phyloP scores from a whole-genome alignment of 257 asterid species.

The Nicotiana attenuata region DNA sequence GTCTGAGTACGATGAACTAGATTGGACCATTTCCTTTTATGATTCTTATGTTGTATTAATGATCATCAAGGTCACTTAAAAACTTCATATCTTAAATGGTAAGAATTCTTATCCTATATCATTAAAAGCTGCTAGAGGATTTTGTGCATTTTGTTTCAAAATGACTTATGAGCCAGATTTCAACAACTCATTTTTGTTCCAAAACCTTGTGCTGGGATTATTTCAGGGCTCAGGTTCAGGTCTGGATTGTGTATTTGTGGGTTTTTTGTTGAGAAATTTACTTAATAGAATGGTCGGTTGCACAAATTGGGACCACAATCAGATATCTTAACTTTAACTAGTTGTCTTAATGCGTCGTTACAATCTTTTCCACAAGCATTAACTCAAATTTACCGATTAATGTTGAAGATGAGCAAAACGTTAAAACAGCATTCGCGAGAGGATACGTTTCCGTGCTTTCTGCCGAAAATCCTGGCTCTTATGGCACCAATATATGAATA shows the following conservation, averaged over 20 bases:
- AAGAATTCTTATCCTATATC: neutral
- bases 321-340: neutral
- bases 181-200: neutral
- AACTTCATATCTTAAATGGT: neutral
- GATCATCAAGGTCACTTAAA: neutral
- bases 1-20: neutral
- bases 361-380: neutral
- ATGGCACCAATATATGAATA: neutral
- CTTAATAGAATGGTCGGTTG: neutral
- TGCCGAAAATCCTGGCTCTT: neutral
- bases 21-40: neutral
- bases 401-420: neutral
- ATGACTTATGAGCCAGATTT: neutral
- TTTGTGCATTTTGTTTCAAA: neutral
- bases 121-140: constrained; percentile 5
- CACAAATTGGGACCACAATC: neutral
- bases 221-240: neutral
- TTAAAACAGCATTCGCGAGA: neutral
- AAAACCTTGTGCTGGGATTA: neutral
- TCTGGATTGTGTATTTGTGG: neutral
- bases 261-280: neutral
- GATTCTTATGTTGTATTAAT: constrained; percentile 5
- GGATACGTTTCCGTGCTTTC: constrained; percentile 4
- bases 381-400: neutral
- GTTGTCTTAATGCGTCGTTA: neutral